Conservation (phyloP, 768 basidiomycete genomes). For the Hericium alpestre region DNA sequence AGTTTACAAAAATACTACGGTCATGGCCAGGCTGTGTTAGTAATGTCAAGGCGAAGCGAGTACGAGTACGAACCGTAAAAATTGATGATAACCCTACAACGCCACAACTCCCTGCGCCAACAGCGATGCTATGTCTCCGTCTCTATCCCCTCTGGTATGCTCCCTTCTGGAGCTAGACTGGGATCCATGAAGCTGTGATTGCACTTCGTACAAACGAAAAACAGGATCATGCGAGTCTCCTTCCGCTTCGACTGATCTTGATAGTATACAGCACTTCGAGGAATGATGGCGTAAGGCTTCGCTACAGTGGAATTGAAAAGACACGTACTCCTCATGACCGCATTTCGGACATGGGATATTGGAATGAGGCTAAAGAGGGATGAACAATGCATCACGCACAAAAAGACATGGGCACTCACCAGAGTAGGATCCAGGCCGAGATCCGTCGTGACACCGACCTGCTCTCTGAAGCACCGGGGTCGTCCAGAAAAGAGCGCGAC, state of each 20-base stretch:
- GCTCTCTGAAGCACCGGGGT: slow-evolving; percentile 51
- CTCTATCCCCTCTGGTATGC: slow-evolving; percentile 17
- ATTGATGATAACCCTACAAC: neutral
- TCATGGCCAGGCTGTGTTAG: neutral
- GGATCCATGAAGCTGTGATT: slow-evolving; percentile 70
- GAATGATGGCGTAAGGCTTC: neutral
- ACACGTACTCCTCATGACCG: slow-evolving; percentile 67
- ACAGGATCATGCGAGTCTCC: slow-evolving; percentile 89
- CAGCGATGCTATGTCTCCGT: neutral
- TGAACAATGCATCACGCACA: slow-evolving; percentile 1
- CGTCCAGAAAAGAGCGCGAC: neutral
- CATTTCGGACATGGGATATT: slow-evolving; percentile 78
- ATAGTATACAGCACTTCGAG: slow-evolving; percentile 74
- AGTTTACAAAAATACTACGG: neutral
- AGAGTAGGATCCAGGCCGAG: slow-evolving; percentile 84
- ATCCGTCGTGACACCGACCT: slow-evolving; percentile 84
- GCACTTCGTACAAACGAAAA: slow-evolving; percentile 82
- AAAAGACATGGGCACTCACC: slow-evolving; percentile 28
- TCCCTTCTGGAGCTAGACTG: slow-evolving; percentile 37
- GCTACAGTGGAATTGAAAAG: neutral
- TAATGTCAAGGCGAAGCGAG: neutral
- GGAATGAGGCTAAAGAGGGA: slow-evolving; percentile 57
- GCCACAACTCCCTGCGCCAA: neutral
- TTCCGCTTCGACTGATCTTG: slow-evolving; percentile 97
- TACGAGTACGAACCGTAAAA: neutral